Evolutionary conservation across 2,329 filamentous ascomycete species (phyloP).

Genomic region (Pyrenophora tritici-repentis): DNA sequence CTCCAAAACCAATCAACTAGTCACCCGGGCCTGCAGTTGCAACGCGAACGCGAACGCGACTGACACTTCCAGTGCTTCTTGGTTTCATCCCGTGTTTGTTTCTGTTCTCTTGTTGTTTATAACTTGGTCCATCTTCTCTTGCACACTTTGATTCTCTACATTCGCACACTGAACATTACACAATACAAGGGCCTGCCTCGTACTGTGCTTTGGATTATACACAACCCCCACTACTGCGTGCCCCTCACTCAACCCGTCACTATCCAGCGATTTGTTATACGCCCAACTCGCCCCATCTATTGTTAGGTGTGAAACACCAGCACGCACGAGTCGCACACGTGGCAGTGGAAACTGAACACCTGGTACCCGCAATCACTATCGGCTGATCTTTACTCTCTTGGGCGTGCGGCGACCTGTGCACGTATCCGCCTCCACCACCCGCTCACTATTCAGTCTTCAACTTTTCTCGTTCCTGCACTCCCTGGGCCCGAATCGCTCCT

Average conservation of each 20-base stretch:
- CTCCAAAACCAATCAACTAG: neutral
- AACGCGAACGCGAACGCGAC: slow-evolving; percentile 13
- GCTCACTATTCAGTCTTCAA: slow-evolving; percentile 29
- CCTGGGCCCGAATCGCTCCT: slow-evolving; percentile 16
- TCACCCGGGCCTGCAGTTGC: slow-evolving; percentile 7
- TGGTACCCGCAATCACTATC: slow-evolving; percentile 5
- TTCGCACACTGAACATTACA: too few relatives aligned
- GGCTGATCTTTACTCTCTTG: slow-evolving; percentile 2
- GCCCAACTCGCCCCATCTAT: slow-evolving; percentile 1
- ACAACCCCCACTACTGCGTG: too few relatives aligned
- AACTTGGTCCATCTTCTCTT: neutral
- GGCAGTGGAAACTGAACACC: slow-evolving; percentile 9
- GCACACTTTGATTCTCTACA: neutral
- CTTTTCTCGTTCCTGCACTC: slow-evolving; percentile 23
- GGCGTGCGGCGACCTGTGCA: slow-evolving; percentile 19
- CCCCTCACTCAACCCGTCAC: too few relatives aligned
- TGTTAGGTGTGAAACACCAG: slow-evolving; percentile 4
- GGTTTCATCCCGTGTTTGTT: neutral
- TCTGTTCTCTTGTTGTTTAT: neutral
- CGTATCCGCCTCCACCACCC: slow-evolving; percentile 6
- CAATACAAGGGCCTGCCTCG: too few relatives aligned
- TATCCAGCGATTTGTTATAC: too few relatives aligned
- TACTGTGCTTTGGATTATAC: neutral
- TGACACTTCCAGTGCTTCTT: slow-evolving; percentile 3
- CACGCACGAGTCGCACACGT: slow-evolving; percentile 20